Base-by-base conservation (phyloP, 345 rosid genomes). In the Trapa incisa region DNA sequence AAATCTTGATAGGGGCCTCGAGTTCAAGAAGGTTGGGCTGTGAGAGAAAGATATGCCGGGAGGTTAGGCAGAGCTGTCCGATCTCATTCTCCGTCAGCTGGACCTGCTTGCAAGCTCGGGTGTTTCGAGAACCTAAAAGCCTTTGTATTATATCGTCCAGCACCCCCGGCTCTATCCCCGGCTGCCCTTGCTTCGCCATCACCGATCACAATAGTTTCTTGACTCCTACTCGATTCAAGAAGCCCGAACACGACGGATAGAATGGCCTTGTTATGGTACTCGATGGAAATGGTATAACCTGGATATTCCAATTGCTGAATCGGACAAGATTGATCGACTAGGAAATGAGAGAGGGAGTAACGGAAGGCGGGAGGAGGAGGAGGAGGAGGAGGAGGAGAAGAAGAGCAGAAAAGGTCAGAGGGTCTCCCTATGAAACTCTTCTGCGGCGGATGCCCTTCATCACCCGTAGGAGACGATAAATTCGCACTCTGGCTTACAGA, bases 1-100 rank as follows among this genome's bases (percentile, higher is more conserved):
- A 91, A 87, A 91, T 87, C 97, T 91, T 88, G 80, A 91, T 87
- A 64, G 97, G 97, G 43, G 97, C 93, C 70, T 84, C 87, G 62
- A 91, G 96, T 69, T 88, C 96, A 47, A 91, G 97, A 65, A 91
- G 96, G 77, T 78, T 88, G 47, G 97, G 93, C 70, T 91, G 97
- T 16, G 85, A 87, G 74, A 91, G 91, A 41, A 91, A 91, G 67
- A 91, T 84, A 72, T 88, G 86, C 70, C 74, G 73, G 47, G 97
- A 79, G 11, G 82, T 86, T 54, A 74, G 6, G 63, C 96, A 86
- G 16, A 91, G 91, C 73, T 83, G 91, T 8, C 91, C 88, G 89
- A 91, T 91, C 96, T 91, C 97, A 70, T 71, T 70, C 80, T 91
- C 97, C 62, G 71, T 81, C 14, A 91, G 88, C 86, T 85, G 91